A percentile compares a stretch with the other conserved stretches of the same genome.
Conservation (phyloP, 2,329 filamentous ascomycete genomes). For the Calonectria multiphialidica region DNA sequence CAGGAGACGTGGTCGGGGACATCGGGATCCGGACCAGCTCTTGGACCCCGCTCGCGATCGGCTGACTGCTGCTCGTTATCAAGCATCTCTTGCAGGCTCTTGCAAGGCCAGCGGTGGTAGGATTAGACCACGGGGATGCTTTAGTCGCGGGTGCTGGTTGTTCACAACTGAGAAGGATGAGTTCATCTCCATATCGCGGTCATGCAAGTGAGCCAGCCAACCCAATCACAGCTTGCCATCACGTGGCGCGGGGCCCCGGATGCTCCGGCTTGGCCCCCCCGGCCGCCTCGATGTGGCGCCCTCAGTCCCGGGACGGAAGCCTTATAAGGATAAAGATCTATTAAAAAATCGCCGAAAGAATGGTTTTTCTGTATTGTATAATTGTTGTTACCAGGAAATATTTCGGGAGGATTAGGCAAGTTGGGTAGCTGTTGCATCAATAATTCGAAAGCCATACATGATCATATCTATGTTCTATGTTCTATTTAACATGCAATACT, state of each 20-base stretch:
- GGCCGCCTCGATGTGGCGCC: not conserved
- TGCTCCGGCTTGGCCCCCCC: conserved; percentile 1
- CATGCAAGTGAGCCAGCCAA: conserved; percentile 7
- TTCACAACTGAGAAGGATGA: not conserved
- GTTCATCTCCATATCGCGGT: not conserved
- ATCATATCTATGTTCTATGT: too few species aligned
- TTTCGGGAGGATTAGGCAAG: too few species aligned
- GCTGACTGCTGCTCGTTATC: conserved; percentile 2
- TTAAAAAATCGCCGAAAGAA: not conserved
- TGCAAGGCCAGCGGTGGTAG: not conserved
- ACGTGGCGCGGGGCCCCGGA: conserved; percentile 16
- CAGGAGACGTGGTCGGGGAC: conserved; percentile 13
- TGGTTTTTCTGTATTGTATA: not conserved
- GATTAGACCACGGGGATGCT: not conserved
- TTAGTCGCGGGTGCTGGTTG: not conserved
- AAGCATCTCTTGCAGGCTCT: conserved; percentile 11
- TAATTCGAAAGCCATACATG: too few species aligned
- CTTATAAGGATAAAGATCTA: not conserved
- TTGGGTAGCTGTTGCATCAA: too few species aligned
- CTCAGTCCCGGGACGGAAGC: too few species aligned
- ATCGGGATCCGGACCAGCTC: not conserved
- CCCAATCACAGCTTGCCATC: conserved; percentile 12
- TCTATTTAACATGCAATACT: too few species aligned
- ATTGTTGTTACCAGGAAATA: not conserved
- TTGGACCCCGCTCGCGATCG: conserved; percentile 7